Evolutionary conservation across 345 rosid genomes (phyloP).

Genomic region (Psidium guajava): DNA sequence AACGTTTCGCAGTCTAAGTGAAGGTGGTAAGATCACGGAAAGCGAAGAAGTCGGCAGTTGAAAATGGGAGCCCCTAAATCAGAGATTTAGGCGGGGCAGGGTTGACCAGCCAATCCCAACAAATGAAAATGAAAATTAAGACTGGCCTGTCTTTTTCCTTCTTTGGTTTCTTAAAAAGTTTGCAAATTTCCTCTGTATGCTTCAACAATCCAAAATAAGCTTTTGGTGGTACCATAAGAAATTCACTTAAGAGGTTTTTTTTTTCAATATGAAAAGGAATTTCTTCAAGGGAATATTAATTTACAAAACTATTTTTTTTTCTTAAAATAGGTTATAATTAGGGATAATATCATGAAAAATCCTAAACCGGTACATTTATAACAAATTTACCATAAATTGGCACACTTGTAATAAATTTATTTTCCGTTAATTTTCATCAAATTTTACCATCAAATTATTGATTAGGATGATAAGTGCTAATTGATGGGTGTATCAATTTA

Average conservation of each 20-base stretch:
- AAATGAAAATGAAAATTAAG: neutral
- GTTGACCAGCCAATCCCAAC: neutral
- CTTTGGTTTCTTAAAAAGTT: neutral
- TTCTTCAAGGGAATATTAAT: neutral
- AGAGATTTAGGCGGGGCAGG: neutral
- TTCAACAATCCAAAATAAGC: neutral
- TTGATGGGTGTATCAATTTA: too few relatives aligned
- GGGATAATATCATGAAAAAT: too few relatives aligned
- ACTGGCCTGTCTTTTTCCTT: neutral
- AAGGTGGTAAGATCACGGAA: neutral
- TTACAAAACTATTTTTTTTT: neutral
- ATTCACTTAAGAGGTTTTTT: neutral
- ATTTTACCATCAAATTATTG: too few relatives aligned
- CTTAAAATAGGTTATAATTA: neutral
- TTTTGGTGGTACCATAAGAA: neutral
- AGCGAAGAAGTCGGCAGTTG: neutral
- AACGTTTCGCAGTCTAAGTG: neutral
- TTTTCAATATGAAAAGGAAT: neutral
- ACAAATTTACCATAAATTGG: too few relatives aligned
- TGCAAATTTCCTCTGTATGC: neutral
- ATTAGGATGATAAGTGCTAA: too few relatives aligned
- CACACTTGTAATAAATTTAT: too few relatives aligned
- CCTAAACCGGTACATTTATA: too few relatives aligned
- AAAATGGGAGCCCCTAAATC: neutral
- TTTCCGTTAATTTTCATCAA: too few relatives aligned